Percentiles rank a stretch among this genome's conserved stretches.
Conservation (phyloP, 805 yeast species). For the Hanseniaspora taiwanica region DNA sequence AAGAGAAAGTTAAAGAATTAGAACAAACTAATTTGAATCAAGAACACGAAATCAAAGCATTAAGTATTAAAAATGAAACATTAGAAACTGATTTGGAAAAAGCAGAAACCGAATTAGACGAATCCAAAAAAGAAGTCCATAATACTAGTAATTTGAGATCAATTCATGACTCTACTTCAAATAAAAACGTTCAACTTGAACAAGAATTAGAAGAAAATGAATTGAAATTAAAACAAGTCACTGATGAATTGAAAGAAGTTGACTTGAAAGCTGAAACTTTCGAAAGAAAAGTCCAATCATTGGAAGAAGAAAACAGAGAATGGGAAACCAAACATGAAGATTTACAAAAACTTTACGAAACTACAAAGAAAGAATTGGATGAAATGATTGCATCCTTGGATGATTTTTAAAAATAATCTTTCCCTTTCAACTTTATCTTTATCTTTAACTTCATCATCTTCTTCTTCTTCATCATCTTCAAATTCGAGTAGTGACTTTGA, state of each 20-base stretch:
- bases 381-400: slow-evolving; percentile 95
- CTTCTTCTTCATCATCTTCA: no score
- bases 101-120: slow-evolving; percentile 56
- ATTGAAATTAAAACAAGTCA: slow-evolving; percentile 80
- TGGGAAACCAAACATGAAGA: slow-evolving; percentile 88
- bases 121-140: slow-evolving; percentile 76
- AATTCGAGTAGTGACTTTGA: no score
- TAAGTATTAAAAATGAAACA: slow-evolving; percentile 81
- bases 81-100: slow-evolving; percentile 73
- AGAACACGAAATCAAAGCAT: slow-evolving; percentile 88
- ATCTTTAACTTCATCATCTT: no score
- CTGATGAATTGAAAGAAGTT: slow-evolving; percentile 86
- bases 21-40: slow-evolving; percentile 87
- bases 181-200: slow-evolving; percentile 80
- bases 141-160: slow-evolving; percentile 81
- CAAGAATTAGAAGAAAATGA: slow-evolving; percentile 86
- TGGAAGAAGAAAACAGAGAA: slow-evolving; percentile 85
- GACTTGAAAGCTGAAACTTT: slow-evolving; percentile 93
- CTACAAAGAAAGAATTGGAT: slow-evolving; percentile 87
- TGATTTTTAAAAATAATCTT: slow-evolving; percentile 21
- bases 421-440: no score
- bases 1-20: slow-evolving; percentile 67
- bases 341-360: slow-evolving; percentile 63
- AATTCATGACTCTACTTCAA: slow-evolving; percentile 79
- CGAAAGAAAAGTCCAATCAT: slow-evolving; percentile 84